Evolutionary conservation across 2,329 filamentous ascomycete species (phyloP), one percentile per base, ranked within the genome.

Genomic region (Rutstroemia sydowiana): DNA sequence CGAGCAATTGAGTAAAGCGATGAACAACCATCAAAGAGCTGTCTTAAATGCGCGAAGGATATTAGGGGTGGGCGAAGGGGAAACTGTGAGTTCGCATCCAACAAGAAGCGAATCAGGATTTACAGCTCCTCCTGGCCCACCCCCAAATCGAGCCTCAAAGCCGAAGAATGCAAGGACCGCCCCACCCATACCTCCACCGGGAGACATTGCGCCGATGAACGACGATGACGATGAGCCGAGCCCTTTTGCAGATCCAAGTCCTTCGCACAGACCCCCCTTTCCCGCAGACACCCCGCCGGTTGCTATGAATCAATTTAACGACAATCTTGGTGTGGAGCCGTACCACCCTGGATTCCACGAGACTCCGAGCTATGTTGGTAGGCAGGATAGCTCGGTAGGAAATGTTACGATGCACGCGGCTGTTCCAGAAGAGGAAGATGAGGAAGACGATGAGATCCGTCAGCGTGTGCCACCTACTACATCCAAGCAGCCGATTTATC

Each of bases 1-100:
- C 66, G 93, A 97, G 69, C 87, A 92, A 65, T 75, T 98, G 28
- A 87, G 88, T 55, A 81, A 87, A 41, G 85, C 91, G 0, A 75
- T 92, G 37, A 93, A 83, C 57, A 84, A 89, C 65, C 88, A 96
- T 68, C 88, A 95, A 68, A 82, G 90, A 50, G 85, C 89, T 9
- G 73, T 95, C 37, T 70, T 85, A n/a, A 76, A 75, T 53, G 79
- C 81, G 2, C 72, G 77, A 55, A 84, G 83, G 63, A 71, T 75
- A 34, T 67, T 78, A 4, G 76, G 76, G 10, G 42, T 73, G 5
- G 67, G 65, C 51, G 59, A 54, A 32, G 54, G 56, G 36, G 57
- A 50, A 21, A 39, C 16, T 44, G 45, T 47, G 28, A 21, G 39
- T 21, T 58, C 59, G 31, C 62, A 60, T 32, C 59, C 62, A 47